Evolutionary conservation across 2,329 filamentous ascomycete genomes (phyloP).

Genomic region (Cylindrodendrum hubeiense): DNA sequence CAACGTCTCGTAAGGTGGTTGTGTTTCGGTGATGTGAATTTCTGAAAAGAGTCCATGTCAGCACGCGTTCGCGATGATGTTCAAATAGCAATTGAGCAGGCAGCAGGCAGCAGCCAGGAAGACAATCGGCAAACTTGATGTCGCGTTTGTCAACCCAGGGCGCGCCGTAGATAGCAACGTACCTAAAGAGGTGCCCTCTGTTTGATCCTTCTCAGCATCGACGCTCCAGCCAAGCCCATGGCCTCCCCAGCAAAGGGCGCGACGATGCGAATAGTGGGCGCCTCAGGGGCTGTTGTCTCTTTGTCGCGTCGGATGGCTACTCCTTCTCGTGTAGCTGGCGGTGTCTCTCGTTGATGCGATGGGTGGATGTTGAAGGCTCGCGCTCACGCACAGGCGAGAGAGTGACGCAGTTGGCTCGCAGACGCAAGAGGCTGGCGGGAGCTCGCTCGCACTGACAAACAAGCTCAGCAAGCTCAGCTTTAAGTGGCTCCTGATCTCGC

Average conservation of each 20-base stretch:
- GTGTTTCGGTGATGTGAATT: conserved; percentile 18
- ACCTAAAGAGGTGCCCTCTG: conserved; percentile 47
- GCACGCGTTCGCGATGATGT: conserved; percentile 15
- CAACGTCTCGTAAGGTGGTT: conserved; percentile 2
- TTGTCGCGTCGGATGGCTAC: conserved; percentile 1
- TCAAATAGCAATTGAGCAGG: conserved; percentile 13
- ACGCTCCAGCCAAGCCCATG: conserved; percentile 51
- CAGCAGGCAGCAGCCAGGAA: neutral
- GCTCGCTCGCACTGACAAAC: neutral
- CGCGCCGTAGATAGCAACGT: conserved; percentile 30
- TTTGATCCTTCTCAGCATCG: conserved; percentile 47
- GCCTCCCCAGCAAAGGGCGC: conserved; percentile 41
- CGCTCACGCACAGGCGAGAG: conserved; percentile 15
- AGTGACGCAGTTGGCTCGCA: conserved; percentile 44
- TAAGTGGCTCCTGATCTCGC: conserved; percentile 26
- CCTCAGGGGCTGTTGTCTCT: neutral
- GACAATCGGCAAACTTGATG: neutral
- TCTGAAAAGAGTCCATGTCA: conserved; percentile 26
- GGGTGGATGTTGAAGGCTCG: conserved; percentile 14
- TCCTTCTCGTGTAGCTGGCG: conserved; percentile 20
- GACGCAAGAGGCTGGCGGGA: conserved; percentile 18
- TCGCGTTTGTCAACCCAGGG: neutral
- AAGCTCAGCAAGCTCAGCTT: conserved; percentile 35
- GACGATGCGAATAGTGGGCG: conserved; percentile 27
- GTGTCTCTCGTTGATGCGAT: conserved; percentile 21